Percentiles rank a stretch among this genome's conserved stretches.
These are phyloP conservation scores for Aspergillus hortae DNA, from an alignment of 2,329 filamentous ascomycete species.

Conservation along the genomic window DNA sequence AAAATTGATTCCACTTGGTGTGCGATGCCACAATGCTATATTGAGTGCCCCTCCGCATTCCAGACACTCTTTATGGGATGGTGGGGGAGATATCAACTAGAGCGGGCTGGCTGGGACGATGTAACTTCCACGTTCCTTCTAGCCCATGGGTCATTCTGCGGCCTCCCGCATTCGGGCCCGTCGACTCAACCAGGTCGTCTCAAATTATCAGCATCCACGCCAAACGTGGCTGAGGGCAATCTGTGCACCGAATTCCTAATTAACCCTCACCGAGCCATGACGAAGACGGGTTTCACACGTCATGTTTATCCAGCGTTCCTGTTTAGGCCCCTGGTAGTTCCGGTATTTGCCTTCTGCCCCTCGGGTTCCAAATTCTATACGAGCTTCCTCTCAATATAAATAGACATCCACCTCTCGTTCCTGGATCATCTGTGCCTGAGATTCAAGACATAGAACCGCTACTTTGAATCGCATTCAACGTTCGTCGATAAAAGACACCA, in stretches of 20 bases:
- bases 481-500: neutral
- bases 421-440: neutral
- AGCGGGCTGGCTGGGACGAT: neutral
- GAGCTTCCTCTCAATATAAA: conserved; percentile 5
- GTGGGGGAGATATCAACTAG: too few relatives aligned
- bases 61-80: too few relatives aligned
- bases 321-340: conserved; percentile 9
- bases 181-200: neutral
- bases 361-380: neutral
- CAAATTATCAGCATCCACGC: too few relatives aligned
- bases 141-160: neutral
- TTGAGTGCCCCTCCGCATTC: too few relatives aligned
- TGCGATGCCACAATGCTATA: neutral
- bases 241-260: too few relatives aligned
- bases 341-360: conserved; percentile 16
- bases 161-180: neutral
- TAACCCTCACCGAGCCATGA: too few relatives aligned
- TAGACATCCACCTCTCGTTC: neutral
- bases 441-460: neutral
- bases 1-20: conserved; percentile 23
- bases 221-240: too few relatives aligned
- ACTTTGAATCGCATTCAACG: neutral
- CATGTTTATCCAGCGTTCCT: neutral
- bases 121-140: conserved; percentile 9
- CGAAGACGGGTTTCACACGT: neutral